These are phyloP conservation scores for Oryza glumipatula DNA, from an alignment of 176 grass and related monocot genomes.

Conservation along the genomic window DNA sequence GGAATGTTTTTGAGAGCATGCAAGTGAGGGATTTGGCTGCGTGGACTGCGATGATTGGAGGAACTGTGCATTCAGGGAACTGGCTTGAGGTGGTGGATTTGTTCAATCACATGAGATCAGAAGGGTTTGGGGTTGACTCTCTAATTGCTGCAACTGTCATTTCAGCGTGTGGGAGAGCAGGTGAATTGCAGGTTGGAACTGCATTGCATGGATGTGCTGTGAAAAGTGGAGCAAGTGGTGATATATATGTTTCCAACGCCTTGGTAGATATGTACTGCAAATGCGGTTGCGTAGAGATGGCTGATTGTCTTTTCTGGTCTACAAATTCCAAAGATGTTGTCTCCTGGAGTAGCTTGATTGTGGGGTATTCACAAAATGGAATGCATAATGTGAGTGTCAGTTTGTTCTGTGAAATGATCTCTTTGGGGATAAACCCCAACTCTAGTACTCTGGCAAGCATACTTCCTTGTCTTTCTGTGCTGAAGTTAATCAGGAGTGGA, in stretches of 20 bases:
- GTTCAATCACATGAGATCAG: conserved; percentile 47
- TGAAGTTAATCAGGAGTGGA: conserved; percentile 44
- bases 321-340: conserved; percentile 54
- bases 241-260: conserved; percentile 58
- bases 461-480: conserved; percentile 57
- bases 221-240: conserved; percentile 36
- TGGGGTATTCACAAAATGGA: conserved; percentile 55
- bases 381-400: conserved; percentile 21
- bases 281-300: conserved; percentile 40
- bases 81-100: conserved; percentile 49
- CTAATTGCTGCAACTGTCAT: conserved; percentile 62
- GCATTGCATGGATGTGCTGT: conserved; percentile 52
- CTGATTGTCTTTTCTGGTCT: conserved; percentile 38
- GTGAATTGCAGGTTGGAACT: conserved; percentile 36
- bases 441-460: conserved; percentile 51
- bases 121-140: conserved; percentile 45
- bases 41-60: conserved; percentile 64
- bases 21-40: conserved; percentile 39
- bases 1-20: conserved; percentile 60
- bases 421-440: conserved; percentile 49
- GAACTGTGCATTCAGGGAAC: conserved; percentile 23
- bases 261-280: conserved; percentile 75
- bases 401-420: conserved; percentile 57
- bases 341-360: conserved; percentile 70
- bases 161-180: conserved; percentile 49